phyloP scores from a whole-genome alignment of 2,329 filamentous ascomycete species.

The Stemphylium vesicarium region DNA sequence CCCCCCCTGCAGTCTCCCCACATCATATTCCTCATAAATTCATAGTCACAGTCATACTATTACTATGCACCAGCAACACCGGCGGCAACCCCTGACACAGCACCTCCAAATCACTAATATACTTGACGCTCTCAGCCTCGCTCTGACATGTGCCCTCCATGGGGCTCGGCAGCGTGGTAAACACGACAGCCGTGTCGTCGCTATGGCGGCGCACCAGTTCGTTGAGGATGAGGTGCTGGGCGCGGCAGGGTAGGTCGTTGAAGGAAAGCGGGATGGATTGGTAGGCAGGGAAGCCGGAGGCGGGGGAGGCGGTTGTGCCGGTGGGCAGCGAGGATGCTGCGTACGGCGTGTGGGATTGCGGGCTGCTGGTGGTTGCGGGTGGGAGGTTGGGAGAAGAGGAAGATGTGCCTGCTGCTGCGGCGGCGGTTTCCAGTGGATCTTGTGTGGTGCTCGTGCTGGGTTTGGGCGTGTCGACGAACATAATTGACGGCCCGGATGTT shows the following conservation, averaged over 20 bases:
- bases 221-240: slow-evolving; percentile 86
- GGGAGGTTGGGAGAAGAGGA: slow-evolving; percentile 1
- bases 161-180: slow-evolving; percentile 84
- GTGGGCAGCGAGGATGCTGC: neutral
- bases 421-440: slow-evolving; percentile 27
- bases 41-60: slow-evolving; percentile 88
- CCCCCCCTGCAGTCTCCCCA: neutral
- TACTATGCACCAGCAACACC: slow-evolving; percentile 79
- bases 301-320: slow-evolving; percentile 14
- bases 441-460: slow-evolving; percentile 21
- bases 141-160: slow-evolving; percentile 76
- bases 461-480: slow-evolving; percentile 66
- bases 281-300: slow-evolving; percentile 60
- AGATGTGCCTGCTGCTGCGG: neutral
- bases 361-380: slow-evolving; percentile 1
- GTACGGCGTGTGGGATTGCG: neutral
- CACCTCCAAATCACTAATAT: slow-evolving; percentile 79
- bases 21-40: slow-evolving; percentile 60
- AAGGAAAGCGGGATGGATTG: slow-evolving; percentile 76
- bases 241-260: slow-evolving; percentile 83
- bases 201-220: slow-evolving; percentile 69
- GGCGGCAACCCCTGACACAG: slow-evolving; percentile 79
- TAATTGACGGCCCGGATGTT: slow-evolving; percentile 71
- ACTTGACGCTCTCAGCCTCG: slow-evolving; percentile 73
- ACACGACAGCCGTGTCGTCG: slow-evolving; percentile 71